Evolutionary conservation across 805 yeast genomes (phyloP), one percentile per base, ranked within the genome.

Genomic region (Sugiyamaella boreocaroliniensis): DNA sequence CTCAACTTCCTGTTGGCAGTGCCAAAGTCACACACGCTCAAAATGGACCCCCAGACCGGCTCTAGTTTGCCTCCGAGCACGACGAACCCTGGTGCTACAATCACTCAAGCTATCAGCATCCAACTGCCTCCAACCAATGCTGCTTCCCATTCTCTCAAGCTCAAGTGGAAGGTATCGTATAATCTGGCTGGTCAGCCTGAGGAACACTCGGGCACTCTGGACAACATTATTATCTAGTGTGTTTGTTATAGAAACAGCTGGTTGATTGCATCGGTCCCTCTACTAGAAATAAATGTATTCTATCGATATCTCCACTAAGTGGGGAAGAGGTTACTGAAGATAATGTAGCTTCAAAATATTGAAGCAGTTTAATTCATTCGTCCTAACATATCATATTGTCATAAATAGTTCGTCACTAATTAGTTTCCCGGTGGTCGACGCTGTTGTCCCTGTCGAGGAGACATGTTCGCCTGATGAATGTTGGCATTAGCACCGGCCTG

Each of bases 81-180:
- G 37, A 73, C 72, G 50, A 72, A 71, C 46, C 67, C 64, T 37
- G 37, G 47, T n/a, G 73, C 77, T 50, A 81, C 81, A 6, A 71
- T 85, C 15, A 67, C 72, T 4, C 93, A 86, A 67, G 72, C 69
- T 34, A 73, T 80, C 48, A 63, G 68, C 48, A 61, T 76, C 37
- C 71, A 67, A 32, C 20, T 51, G 22, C 41, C 55, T 10, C 45
- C 59, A 16, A 45, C 52, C 18, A 51, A 54, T 8, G 53, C 50
- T 18, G 45, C 51, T 4, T 66, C 68, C 12, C 70, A 73, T n/a
- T 45, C 26, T 29, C 67, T 85, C 59, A 86, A 85, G 67, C 74
- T 88, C 54, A 85, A 87, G 67, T 88, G 90, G 92, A 86, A 83
- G 66, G 76, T 78, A 20, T 78, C 78, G 52, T 87, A 79, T 64